Base-by-base conservation (phyloP, 2,329 filamentous ascomycete species). In the Ascochyta rabiei region DNA sequence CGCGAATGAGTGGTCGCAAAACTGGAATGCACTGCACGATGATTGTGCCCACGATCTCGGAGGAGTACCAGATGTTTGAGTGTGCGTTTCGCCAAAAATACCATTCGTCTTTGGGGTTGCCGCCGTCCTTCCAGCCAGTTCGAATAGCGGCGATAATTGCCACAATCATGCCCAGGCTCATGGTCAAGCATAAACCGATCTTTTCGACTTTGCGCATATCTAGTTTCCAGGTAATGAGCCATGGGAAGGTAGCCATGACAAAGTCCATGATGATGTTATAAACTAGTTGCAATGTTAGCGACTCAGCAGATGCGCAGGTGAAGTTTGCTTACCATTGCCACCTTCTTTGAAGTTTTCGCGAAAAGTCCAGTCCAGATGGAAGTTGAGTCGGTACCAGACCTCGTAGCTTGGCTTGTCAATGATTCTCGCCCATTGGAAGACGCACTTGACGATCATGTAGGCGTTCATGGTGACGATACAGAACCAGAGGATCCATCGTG, bases 231-330 rank as follows among this genome's bases (percentile, higher is more conserved):
- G 79, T 80, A 18, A 83, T 76, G 19, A 80, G 60, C 80, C 80
- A 82, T 3, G 81, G 81, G 46, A 82, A 80, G 8, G 70, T 50
- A 0, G 81, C 80, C 60, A 84, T 79, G 0, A 81, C 59, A 35
- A 83, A 81, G 54, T 84, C 81, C 78, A 82, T 83, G 24, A 82
- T 71, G 50, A 82, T 79, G 63, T 82, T 83, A 65, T 81, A 82
- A 5, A 81, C 80, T 82, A 34, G 13, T 12, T 2, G 26, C n/a
- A 28, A n/a, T 13, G n/a, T 61, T 44, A 63, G 56, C 28, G 28
- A 23, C 3, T 37, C 2, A 7, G n/a, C 19, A 12, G 2, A 9
- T 15, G 12, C 15, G 3, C 5, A 19, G 6, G 3, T 7, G 18
- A 13, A 16, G 15, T 6, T 37, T 19, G 61, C 79, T 67, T 54